Percentiles rank a stretch among this genome's conserved stretches.
phyloP scores from a whole-genome alignment of 495 filamentous ascomycete species.

The Aspergillus sparsus region DNA sequence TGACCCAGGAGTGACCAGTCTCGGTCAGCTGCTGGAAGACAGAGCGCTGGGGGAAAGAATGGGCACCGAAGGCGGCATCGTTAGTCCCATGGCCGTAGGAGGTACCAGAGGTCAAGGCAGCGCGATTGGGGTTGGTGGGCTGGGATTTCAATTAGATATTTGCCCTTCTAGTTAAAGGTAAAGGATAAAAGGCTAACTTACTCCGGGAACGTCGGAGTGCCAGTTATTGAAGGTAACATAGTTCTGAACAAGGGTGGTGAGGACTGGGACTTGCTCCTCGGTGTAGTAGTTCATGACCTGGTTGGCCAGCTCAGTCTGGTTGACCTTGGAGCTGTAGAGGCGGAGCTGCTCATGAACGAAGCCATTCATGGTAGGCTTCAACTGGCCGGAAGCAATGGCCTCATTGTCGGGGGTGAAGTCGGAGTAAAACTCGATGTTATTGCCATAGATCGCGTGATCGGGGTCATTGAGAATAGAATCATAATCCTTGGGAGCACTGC shows the following conservation, averaged over 20 bases:
- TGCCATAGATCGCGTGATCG: conserved; percentile 51
- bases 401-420: conserved; percentile 44
- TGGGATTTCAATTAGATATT: too few species aligned
- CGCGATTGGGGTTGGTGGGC: conserved; percentile 56
- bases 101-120: conserved; percentile 54
- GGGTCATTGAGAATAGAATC: conserved; percentile 53
- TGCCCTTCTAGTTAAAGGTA: too few species aligned
- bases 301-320: conserved; percentile 40
- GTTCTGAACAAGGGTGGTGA: conserved; percentile 49
- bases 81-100: conserved; percentile 51
- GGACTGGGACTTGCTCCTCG: conserved; percentile 49
- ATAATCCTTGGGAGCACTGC: conserved; percentile 43
- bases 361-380: conserved; percentile 40
- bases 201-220: conserved; percentile 51
- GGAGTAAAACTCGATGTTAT: conserved; percentile 54
- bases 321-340: conserved; percentile 32
- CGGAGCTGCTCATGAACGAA: conserved; percentile 53
- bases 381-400: conserved; percentile 36
- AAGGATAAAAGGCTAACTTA: conserved; percentile 24
- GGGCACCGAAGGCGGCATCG: too few species aligned
- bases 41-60: conserved; percentile 37
- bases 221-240: conserved; percentile 55
- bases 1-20: background rate
- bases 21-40: conserved; percentile 55
- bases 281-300: conserved; percentile 57